A percentile compares a stretch with the other conserved stretches of the same genome.
phyloP scores from a whole-genome alignment of 768 basidiomycete genomes.

The Tylopilus rubrobrunneus region DNA sequence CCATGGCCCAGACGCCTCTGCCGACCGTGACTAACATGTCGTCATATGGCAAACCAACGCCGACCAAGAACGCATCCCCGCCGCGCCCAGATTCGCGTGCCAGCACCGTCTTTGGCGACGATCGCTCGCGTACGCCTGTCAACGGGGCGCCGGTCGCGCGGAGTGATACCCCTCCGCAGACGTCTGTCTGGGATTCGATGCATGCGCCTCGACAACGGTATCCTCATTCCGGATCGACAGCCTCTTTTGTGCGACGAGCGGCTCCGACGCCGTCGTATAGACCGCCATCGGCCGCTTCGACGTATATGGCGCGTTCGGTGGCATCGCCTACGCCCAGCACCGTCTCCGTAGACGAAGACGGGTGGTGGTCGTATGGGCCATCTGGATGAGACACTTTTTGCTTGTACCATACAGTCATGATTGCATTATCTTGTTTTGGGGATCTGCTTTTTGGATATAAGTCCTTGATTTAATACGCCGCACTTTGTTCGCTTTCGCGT shows the following conservation, averaged over 20 bases:
- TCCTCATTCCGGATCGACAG: constrained; percentile 12
- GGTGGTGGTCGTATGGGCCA: constrained; percentile 63
- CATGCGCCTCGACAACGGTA: constrained; percentile 41
- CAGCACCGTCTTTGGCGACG: constrained; percentile 54
- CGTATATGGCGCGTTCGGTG: constrained; percentile 32
- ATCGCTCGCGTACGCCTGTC: constrained; percentile 51
- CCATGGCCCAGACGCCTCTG: constrained; percentile 27
- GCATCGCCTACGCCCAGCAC: constrained; percentile 76
- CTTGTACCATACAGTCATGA: constrained; percentile 2
- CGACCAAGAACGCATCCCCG: constrained; percentile 36
- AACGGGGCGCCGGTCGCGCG: constrained; percentile 29
- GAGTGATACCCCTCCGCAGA: constrained; percentile 46
- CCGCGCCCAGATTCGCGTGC: constrained; percentile 73
- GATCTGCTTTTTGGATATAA: constrained; percentile 20
- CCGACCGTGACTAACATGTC: constrained; percentile 32
- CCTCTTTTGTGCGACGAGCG: constrained; percentile 12
- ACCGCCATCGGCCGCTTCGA: constrained; percentile 46
- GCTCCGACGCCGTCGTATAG: constrained; percentile 31
- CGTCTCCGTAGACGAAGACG: constrained; percentile 69
- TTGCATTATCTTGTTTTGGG: not conserved
- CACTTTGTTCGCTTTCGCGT: not conserved
- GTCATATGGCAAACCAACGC: constrained; percentile 37
- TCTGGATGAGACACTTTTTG: not conserved
- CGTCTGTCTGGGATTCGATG: constrained; percentile 75
- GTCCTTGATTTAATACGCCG: constrained; percentile 21